phyloP scores from a whole-genome alignment of 768 basidiomycete genomes.

The Rhodotorula babjevae region DNA sequence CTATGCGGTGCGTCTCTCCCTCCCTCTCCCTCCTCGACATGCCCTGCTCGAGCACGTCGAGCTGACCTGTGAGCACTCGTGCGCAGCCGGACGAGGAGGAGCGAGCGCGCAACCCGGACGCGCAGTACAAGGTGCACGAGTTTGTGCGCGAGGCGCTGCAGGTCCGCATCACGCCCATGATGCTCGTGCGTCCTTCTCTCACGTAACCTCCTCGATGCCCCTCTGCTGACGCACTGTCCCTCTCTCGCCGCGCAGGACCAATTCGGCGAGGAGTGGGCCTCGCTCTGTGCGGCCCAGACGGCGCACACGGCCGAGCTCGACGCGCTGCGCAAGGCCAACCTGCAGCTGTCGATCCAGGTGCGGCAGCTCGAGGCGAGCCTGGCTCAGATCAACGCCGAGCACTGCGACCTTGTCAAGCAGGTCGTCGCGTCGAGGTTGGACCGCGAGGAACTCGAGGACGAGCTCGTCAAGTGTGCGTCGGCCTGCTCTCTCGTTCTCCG shows the following conservation, averaged over 20 bases:
- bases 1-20: slow-evolving; percentile 55
- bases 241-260: slow-evolving; percentile 18
- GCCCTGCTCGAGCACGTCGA: too few relatives aligned
- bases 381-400: slow-evolving; percentile 74
- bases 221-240: too few relatives aligned
- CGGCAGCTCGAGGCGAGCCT: slow-evolving; percentile 73
- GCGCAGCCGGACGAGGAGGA: slow-evolving; percentile 39
- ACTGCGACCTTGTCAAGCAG: slow-evolving; percentile 59
- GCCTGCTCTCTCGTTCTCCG: slow-evolving; percentile 56
- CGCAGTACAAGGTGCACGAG: slow-evolving; percentile 63
- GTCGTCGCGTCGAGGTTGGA: slow-evolving; percentile 80
- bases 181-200: slow-evolving; percentile 57
- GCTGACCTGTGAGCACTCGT: neutral
- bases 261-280: slow-evolving; percentile 37
- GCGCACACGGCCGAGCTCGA: slow-evolving; percentile 82
- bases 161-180: slow-evolving; percentile 85
- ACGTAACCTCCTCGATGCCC: too few relatives aligned
- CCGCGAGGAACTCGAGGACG: slow-evolving; percentile 87
- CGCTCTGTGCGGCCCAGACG: slow-evolving; percentile 49
- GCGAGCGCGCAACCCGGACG: slow-evolving; percentile 45
- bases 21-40: neutral
- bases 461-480: slow-evolving; percentile 90
- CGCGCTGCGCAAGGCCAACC: slow-evolving; percentile 70
- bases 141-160: slow-evolving; percentile 84
- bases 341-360: slow-evolving; percentile 67